phyloP scores from a whole-genome alignment of 2,329 filamentous ascomycete species.

The Fusarium sulawesiense region DNA sequence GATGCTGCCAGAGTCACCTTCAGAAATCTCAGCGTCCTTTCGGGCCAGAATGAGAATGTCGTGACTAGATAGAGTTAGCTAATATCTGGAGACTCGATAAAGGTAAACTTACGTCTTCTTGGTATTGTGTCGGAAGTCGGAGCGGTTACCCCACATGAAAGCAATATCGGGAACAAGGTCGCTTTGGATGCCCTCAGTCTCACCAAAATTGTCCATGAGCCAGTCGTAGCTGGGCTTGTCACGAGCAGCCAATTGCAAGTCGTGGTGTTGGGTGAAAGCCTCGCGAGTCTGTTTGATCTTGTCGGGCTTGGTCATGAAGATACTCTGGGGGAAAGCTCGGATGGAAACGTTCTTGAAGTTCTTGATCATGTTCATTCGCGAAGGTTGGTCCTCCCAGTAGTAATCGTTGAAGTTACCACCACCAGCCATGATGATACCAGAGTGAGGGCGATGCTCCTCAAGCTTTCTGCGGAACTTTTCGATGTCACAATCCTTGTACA shows the following conservation, averaged over 20 bases:
- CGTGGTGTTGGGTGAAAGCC: slow-evolving; percentile 39
- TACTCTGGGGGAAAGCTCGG: slow-evolving; percentile 45
- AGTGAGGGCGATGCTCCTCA: slow-evolving; percentile 45
- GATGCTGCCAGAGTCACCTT: slow-evolving; percentile 35
- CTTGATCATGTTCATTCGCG: slow-evolving; percentile 46
- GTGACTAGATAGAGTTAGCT: slow-evolving; percentile 36
- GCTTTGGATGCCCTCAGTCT: slow-evolving; percentile 35
- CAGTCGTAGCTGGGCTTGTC: slow-evolving; percentile 46
- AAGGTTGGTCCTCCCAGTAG: slow-evolving; percentile 47
- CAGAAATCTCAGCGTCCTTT: slow-evolving; percentile 43
- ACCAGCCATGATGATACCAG: slow-evolving; percentile 46
- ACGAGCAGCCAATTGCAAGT: slow-evolving; percentile 43
- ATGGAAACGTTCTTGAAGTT: slow-evolving; percentile 40
- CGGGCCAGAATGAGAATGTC: slow-evolving; percentile 45
- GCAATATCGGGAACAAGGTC: slow-evolving; percentile 46
- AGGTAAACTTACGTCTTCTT: slow-evolving; percentile 42
- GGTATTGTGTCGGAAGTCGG: slow-evolving; percentile 43
- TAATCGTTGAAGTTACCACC: slow-evolving; percentile 47
- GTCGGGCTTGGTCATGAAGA: slow-evolving; percentile 41
- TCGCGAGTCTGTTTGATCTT: slow-evolving; percentile 36
- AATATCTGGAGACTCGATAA: neutral
- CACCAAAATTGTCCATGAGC: slow-evolving; percentile 40
- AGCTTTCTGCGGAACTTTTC: slow-evolving; percentile 36
- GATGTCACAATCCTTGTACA: slow-evolving; percentile 43
- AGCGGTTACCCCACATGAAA: slow-evolving; percentile 47